phyloP scores from a whole-genome alignment of 2,329 filamentous ascomycete species.

The Cryphonectria nitschkei region DNA sequence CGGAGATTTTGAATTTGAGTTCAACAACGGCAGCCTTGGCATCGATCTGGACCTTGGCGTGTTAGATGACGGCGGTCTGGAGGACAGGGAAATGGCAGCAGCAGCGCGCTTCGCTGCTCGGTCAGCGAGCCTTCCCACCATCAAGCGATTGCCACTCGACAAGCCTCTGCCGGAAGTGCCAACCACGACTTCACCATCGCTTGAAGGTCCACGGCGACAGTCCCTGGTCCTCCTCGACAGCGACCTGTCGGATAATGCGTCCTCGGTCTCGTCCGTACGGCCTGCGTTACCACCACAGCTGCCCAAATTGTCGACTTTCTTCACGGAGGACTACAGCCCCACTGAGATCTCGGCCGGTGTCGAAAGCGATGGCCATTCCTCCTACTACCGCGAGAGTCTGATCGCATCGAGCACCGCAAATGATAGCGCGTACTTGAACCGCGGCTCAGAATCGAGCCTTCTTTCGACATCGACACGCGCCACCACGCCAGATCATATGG shows the following conservation, averaged over 20 bases:
- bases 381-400: conserved; percentile 68
- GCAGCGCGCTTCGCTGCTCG: conserved; percentile 30
- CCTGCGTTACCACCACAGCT: conserved; percentile 59
- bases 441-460: conserved; percentile 79
- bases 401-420: conserved; percentile 78
- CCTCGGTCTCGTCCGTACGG: conserved; percentile 53
- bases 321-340: conserved; percentile 53
- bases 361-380: conserved; percentile 54
- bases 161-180: conserved; percentile 73
- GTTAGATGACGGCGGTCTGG: conserved; percentile 46
- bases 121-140: conserved; percentile 39
- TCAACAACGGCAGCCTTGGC: conserved; percentile 59
- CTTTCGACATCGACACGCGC: conserved; percentile 85
- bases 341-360: conserved; percentile 49
- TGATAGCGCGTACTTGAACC: conserved; percentile 76
- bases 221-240: conserved; percentile 46
- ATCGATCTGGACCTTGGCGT: conserved; percentile 59
- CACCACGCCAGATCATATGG: conserved; percentile 75
- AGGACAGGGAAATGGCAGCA: conserved; percentile 39
- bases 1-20: conserved; percentile 87
- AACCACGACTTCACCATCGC: conserved; percentile 51
- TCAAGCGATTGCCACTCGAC: conserved; percentile 55
- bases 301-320: conserved; percentile 59
- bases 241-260: conserved; percentile 46
- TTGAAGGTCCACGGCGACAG: conserved; percentile 45